Base-by-base conservation (phyloP, 106 monocot species). In the Allium cepa region DNA sequence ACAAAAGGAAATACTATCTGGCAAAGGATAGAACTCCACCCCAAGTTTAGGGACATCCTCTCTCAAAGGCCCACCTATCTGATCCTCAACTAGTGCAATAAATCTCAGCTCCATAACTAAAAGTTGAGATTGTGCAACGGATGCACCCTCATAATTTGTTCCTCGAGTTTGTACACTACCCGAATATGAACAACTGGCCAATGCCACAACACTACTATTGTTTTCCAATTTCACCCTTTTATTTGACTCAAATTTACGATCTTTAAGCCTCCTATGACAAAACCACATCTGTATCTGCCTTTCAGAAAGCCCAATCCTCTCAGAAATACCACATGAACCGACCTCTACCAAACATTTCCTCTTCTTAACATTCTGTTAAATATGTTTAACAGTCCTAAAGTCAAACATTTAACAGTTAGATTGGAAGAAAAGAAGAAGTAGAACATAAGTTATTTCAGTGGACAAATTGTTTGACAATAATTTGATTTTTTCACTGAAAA, bases 271-370 rank as follows among this genome's bases (percentile, higher is more conserved):
- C 57, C 97, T 78, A 60, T 99, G 97, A 51, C 97, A 99, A 73
- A 99, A 99, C 97, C 97, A 99, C 97, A 99, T 99, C 88, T 99
- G 97, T 13, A 99, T 82, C 77, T 99, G 97, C 72, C 97, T 80
- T 73, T 99, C 97, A 2, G 82, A 72, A 8, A 99, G 81, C 26
- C 87, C 92, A 18, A 87, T 79, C 85, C 90, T 99, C 56, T 57
- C 77, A 9, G 97, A 99, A 45, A 99, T n/a, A n/a, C n/a, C n/a
- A n/a, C n/a, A n/a, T n/a, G n/a, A n/a, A n/a, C n/a, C n/a, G n/a
- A n/a, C n/a, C n/a, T n/a, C n/a, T n/a, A n/a, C n/a, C n/a, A n/a
- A n/a, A n/a, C n/a, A n/a, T n/a, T n/a, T n/a, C n/a, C n/a, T n/a
- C n/a, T n/a, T n/a, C n/a, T n/a, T n/a, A n/a, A n/a, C n/a, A n/a